Evolutionary conservation across 495 filamentous ascomycete species (phyloP), one percentile per base, ranked within the genome.

Genomic region (Endocarpon pusillum): DNA sequence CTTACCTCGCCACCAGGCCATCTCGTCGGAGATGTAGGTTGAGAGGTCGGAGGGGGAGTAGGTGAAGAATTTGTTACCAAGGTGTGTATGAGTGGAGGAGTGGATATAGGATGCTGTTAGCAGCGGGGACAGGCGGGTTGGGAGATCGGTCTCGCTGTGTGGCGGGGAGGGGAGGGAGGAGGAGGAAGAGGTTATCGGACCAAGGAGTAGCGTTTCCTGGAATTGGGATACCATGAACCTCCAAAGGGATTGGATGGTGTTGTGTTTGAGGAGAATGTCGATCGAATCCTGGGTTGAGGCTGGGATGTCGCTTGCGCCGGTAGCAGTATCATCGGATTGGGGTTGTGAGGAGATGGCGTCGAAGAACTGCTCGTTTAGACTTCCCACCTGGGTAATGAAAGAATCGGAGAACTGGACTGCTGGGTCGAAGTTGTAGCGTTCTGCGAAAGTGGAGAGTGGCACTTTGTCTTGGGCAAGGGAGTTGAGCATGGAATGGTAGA

Each of bases 1-100:
- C 48, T 83, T 64, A 3, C 91, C 89, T 26, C 65, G 70, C 89
- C 89, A 96, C 84, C 82, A 96, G 18, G 59, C 48, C 66, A 96
- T 67, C 47, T 78, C 73, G 16, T 74, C 61, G 3, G 52, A 46
- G 1, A 93, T 41, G 47, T 92, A 89, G 1, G 45, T 45, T 19
- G 71, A 62, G 34, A 94, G 52, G 12, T 48, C 57, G 2, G 59
- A 48, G 2, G 65, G 66, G 40, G 86, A 75, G 39, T 81, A 81
- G 2, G 67, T 58, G 49, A 92, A 81, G 0, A 69, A 65, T 36
- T 78, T 73, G 10, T 52, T 62, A 26, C 79, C 82, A 10, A 92
- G 58, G 17, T 84, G 48, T 52, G 51, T 38, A 3, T 42, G 45
- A 3, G 42, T 39, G 2, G 58, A 54, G 8, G 59, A 60, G 3